Conservation (phyloP, 202 grass and related monocot genomes). For the Cymbopogon flexuosus region DNA sequence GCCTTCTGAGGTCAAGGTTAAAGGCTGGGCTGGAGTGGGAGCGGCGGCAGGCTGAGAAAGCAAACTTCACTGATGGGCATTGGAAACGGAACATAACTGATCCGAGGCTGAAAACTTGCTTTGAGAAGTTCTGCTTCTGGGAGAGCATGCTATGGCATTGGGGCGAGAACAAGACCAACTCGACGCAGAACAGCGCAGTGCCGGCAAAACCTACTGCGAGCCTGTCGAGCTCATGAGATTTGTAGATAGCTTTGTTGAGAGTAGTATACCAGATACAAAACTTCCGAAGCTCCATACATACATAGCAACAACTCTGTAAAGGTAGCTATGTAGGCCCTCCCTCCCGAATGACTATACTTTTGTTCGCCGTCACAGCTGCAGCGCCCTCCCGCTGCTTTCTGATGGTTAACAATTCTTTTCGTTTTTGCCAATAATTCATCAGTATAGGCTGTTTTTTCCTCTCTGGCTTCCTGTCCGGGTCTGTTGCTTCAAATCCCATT, state of each 20-base stretch:
- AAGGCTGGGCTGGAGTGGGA: conserved; percentile 91
- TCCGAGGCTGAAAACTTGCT: conserved; percentile 59
- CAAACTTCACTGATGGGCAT: conserved; percentile 68
- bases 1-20: conserved; percentile 66
- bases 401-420: conserved; percentile 44
- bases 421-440: conserved; percentile 42
- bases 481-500: background rate
- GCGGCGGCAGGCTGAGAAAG: conserved; percentile 65
- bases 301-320: conserved; percentile 64
- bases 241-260: conserved; percentile 44
- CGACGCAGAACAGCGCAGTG: conserved; percentile 27
- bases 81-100: conserved; percentile 72
- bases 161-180: conserved; percentile 62
- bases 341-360: conserved; percentile 35
- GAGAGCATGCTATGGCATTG: conserved; percentile 96
- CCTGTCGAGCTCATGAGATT: conserved; percentile 39
- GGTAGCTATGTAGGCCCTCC: conserved; percentile 47
- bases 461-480: conserved; percentile 3
- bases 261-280: conserved; percentile 49
- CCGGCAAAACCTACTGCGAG: background rate
- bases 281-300: conserved; percentile 44
- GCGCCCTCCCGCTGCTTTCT: conserved; percentile 13
- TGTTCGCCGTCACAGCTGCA: conserved; percentile 29
- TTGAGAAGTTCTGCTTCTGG: conserved; percentile 96
- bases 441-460: conserved; percentile 40